A percentile compares a stretch with the other conserved stretches of the same genome.
Evolutionary conservation across 1,139 yeast species (phyloP).

Genomic region (Kluyveromyces marxianus): DNA sequence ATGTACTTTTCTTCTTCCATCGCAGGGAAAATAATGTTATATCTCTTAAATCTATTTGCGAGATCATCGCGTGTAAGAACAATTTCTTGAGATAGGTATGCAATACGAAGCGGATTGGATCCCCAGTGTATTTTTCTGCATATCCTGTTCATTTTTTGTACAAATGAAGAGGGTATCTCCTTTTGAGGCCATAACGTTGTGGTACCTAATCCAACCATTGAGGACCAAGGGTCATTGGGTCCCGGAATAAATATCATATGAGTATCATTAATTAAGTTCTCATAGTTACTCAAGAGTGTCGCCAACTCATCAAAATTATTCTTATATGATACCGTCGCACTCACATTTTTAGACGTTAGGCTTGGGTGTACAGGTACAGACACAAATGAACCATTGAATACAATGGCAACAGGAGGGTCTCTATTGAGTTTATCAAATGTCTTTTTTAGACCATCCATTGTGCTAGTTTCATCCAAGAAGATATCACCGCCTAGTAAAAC

Average conservation of each 20-base stretch:
- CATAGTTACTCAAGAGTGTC: constrained; percentile 41
- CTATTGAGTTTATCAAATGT: constrained; percentile 45
- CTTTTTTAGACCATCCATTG: constrained; percentile 55
- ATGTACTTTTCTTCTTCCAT: constrained; percentile 31
- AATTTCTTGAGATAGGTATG: constrained; percentile 78
- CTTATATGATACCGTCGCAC: constrained; percentile 48
- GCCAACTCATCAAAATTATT: constrained; percentile 70
- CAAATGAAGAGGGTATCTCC: constrained; percentile 63
- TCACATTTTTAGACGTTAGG: constrained; percentile 35
- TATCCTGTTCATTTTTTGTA: constrained; percentile 55
- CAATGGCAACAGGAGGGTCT: constrained; percentile 50
- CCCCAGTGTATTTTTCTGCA: constrained; percentile 63
- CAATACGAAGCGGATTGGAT: constrained; percentile 70
- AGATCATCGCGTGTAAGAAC: constrained; percentile 66
- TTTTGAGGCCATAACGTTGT: constrained; percentile 64
- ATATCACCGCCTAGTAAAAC: constrained; percentile 70
- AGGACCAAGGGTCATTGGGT: constrained; percentile 87
- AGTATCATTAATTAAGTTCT: constrained; percentile 36
- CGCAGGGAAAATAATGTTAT: constrained; percentile 50
- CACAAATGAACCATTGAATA: constrained; percentile 63
- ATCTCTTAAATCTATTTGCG: constrained; percentile 61
- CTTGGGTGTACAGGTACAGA: constrained; percentile 48
- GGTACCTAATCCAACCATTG: constrained; percentile 62
- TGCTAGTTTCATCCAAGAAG: constrained; percentile 50
- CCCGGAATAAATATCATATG: constrained; percentile 76